Evolutionary conservation across 2,329 filamentous ascomycete species (phyloP).

Genomic region (Cucurbitaria berberidis): DNA sequence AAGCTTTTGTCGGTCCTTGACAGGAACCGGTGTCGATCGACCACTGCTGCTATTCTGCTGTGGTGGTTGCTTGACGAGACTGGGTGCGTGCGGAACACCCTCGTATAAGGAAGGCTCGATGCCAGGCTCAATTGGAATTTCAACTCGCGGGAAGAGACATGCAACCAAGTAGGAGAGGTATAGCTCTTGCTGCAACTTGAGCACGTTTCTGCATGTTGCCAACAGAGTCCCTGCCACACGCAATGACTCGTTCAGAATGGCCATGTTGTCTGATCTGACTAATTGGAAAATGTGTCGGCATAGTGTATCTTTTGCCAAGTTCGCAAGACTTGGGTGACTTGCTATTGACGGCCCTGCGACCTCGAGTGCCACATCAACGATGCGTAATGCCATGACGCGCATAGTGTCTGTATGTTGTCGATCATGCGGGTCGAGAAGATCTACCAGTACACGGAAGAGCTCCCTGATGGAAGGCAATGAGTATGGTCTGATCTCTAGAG

Average conservation of each 20-base stretch:
- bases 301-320: slow-evolving; percentile 87
- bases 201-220: slow-evolving; percentile 84
- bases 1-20: slow-evolving; percentile 90
- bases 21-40: slow-evolving; percentile 84
- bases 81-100: slow-evolving; percentile 89
- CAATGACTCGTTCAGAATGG: slow-evolving; percentile 89
- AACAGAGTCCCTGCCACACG: slow-evolving; percentile 90
- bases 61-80: slow-evolving; percentile 78
- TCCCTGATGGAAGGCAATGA: slow-evolving; percentile 93
- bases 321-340: slow-evolving; percentile 85
- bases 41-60: slow-evolving; percentile 74
- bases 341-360: slow-evolving; percentile 95
- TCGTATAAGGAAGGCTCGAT: slow-evolving; percentile 93
- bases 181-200: slow-evolving; percentile 96
- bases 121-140: slow-evolving; percentile 86
- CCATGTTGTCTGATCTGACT: slow-evolving; percentile 94
- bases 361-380: slow-evolving; percentile 96
- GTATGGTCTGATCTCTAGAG: slow-evolving; percentile 77
- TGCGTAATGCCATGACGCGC: slow-evolving; percentile 95
- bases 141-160: slow-evolving; percentile 90
- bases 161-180: slow-evolving; percentile 94
- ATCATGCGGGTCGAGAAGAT: slow-evolving; percentile 92
- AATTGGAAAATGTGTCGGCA: slow-evolving; percentile 96
- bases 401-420: slow-evolving; percentile 91
- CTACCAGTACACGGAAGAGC: slow-evolving; percentile 90